These are phyloP conservation scores for Colletotrichum tabaci DNA, from an alignment of 2,329 filamentous ascomycete species.

Conservation along the genomic window DNA sequence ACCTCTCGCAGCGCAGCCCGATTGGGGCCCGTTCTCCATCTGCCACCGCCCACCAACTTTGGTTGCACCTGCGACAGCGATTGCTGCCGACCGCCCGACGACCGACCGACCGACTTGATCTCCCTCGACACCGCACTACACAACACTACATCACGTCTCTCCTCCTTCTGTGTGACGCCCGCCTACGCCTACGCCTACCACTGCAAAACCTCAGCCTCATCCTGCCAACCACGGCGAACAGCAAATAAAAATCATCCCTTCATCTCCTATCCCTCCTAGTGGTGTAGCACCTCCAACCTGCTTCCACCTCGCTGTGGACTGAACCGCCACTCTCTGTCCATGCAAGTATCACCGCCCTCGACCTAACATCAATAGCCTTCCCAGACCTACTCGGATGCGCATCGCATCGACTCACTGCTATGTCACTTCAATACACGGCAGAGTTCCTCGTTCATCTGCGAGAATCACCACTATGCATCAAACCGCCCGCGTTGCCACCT, in stretches of 20 bases:
- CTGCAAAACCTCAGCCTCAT: constrained; percentile 8
- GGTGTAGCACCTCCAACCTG: constrained; percentile 15
- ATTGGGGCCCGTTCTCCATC: constrained; percentile 37
- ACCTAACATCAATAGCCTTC: constrained; percentile 31
- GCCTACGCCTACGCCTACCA: background rate
- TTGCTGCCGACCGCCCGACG: constrained; percentile 27
- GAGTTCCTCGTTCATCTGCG: constrained; percentile 83
- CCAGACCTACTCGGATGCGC: constrained; percentile 51
- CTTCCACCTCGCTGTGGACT: constrained; percentile 23
- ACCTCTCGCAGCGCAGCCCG: constrained; percentile 35
- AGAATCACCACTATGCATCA: constrained; percentile 86
- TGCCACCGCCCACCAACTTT: constrained; percentile 18
- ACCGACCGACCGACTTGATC: constrained; percentile 20
- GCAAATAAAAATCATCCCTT: constrained; percentile 5
- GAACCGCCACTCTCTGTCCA: constrained; percentile 14
- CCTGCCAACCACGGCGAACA: background rate
- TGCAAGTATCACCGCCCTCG: constrained; percentile 28
- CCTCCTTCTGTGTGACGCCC: constrained; percentile 6
- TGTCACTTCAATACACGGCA: constrained; percentile 79
- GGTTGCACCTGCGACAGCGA: background rate
- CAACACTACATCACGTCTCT: background rate
- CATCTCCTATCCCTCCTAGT: constrained; percentile 13
- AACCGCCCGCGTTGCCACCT: constrained; percentile 84
- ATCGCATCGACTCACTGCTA: constrained; percentile 55
- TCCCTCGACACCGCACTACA: constrained; percentile 15